phyloP scores from a whole-genome alignment of 768 basidiomycete species.

The Kwoniella dejecticola region DNA sequence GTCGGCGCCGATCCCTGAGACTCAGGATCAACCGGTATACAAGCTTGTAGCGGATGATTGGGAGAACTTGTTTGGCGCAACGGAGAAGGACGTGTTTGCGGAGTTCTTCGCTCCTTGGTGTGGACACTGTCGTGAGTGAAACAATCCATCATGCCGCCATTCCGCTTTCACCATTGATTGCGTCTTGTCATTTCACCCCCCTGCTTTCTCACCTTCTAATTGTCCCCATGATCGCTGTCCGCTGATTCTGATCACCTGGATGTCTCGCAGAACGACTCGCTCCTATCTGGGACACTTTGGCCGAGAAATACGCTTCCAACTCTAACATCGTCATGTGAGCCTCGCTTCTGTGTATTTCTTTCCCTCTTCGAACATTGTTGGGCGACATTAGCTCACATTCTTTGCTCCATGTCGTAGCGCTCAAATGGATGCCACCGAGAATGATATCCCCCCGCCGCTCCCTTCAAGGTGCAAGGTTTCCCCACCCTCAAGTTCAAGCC shows the following conservation, averaged over 20 bases:
- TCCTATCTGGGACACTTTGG: constrained; percentile 89
- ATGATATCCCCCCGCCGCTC: constrained; percentile 88
- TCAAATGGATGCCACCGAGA: constrained; percentile 95
- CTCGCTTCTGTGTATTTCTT: too few species aligned
- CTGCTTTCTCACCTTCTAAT: neutral
- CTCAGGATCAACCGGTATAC: constrained; percentile 79
- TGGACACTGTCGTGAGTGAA: constrained; percentile 52
- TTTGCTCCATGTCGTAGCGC: constrained; percentile 58
- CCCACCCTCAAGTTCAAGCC: constrained; percentile 96
- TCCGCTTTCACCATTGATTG: neutral
- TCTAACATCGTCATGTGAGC: constrained; percentile 74
- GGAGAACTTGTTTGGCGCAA: constrained; percentile 80
- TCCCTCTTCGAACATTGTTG: too few species aligned
- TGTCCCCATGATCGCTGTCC: too few species aligned
- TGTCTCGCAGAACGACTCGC: constrained; percentile 66
- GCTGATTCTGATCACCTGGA: too few species aligned
- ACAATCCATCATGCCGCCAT: too few species aligned
- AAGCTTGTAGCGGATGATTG: constrained; percentile 85
- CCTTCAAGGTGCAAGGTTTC: constrained; percentile 77
- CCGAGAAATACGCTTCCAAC: constrained; percentile 73
- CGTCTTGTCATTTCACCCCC: neutral
- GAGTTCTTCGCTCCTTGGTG: constrained; percentile 98
- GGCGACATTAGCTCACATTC: too few species aligned
- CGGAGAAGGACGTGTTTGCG: constrained; percentile 87
- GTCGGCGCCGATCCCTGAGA: constrained; percentile 80